Evolutionary conservation across 2,329 filamentous ascomycete species (phyloP).

Genomic region (Dactylellina haptotyla): DNA sequence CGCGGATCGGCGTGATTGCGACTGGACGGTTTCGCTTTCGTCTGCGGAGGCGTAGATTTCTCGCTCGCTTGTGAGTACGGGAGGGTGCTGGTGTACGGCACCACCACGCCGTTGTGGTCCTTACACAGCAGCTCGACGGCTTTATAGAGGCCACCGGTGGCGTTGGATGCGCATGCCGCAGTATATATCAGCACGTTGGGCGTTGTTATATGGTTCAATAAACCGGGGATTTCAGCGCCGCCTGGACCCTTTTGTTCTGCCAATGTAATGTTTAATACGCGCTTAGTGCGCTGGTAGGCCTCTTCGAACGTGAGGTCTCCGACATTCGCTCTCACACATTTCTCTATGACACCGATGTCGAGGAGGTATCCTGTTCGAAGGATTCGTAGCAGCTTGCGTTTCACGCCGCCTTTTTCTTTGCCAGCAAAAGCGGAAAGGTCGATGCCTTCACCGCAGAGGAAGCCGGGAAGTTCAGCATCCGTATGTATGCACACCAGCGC

Average conservation of each 20-base stretch:
- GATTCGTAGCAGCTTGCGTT: constrained; percentile 74
- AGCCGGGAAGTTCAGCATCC: constrained; percentile 80
- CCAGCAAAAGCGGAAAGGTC: constrained; percentile 80
- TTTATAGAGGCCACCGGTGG: constrained; percentile 72
- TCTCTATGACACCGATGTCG: constrained; percentile 81
- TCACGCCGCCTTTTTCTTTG: constrained; percentile 57
- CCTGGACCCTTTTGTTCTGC: constrained; percentile 70
- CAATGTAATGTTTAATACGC: constrained; percentile 90
- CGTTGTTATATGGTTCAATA: constrained; percentile 91
- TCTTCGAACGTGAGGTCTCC: constrained; percentile 93
- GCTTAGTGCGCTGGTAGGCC: constrained; percentile 84
- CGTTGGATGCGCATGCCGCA: constrained; percentile 79
- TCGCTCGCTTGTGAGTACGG: constrained; percentile 60
- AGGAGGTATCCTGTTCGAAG: constrained; percentile 82
- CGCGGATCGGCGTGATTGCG: constrained; percentile 53
- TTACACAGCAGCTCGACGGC: constrained; percentile 79
- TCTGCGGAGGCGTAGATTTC: background rate
- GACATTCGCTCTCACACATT: constrained; percentile 84
- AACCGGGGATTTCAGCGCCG: constrained; percentile 78
- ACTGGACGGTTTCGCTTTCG: constrained; percentile 31
- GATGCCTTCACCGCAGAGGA: constrained; percentile 81
- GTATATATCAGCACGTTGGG: constrained; percentile 90
- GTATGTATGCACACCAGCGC: constrained; percentile 88
- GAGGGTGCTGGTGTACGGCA: constrained; percentile 78
- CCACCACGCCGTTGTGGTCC: constrained; percentile 75